These are phyloP conservation scores for Talaromyces sp. DNA, from an alignment of 2,329 filamentous ascomycete species.

Conservation along the genomic window DNA sequence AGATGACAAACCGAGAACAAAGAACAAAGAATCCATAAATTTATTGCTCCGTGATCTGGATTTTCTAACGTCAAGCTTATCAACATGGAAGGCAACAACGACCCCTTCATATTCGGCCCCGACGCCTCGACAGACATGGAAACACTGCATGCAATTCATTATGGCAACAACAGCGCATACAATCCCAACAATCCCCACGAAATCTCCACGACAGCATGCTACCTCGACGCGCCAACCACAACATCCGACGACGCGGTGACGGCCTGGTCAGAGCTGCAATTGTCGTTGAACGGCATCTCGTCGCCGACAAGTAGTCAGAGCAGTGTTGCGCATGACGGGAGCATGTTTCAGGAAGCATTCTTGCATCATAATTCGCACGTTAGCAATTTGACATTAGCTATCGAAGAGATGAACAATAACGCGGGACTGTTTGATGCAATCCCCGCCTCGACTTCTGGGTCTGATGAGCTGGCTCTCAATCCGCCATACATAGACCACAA, in stretches of 20 bases:
- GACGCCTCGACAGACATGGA: constrained; percentile 3
- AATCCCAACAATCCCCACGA: background rate
- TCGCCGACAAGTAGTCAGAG: background rate
- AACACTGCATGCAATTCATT: background rate
- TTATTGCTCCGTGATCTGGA: background rate
- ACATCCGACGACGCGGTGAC: background rate
- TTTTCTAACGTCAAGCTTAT: background rate
- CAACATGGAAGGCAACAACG: background rate
- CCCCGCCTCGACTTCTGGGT: background rate
- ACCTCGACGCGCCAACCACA: background rate
- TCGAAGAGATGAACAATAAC: background rate
- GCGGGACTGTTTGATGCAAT: background rate
- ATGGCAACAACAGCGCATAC: background rate
- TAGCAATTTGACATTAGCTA: background rate
- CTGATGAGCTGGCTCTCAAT: background rate
- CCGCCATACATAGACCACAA: background rate
- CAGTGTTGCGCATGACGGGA: background rate
- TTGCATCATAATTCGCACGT: background rate
- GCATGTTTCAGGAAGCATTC: background rate
- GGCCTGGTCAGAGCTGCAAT: constrained; percentile 14
- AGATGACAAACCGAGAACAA: background rate
- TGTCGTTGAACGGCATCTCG: background rate
- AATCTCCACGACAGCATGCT: background rate
- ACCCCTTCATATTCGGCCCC: constrained; percentile 9
- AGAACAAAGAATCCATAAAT: background rate